These are phyloP conservation scores for Termitomyces titanicus DNA, from an alignment of 768 basidiomycete species.

Conservation along the genomic window DNA sequence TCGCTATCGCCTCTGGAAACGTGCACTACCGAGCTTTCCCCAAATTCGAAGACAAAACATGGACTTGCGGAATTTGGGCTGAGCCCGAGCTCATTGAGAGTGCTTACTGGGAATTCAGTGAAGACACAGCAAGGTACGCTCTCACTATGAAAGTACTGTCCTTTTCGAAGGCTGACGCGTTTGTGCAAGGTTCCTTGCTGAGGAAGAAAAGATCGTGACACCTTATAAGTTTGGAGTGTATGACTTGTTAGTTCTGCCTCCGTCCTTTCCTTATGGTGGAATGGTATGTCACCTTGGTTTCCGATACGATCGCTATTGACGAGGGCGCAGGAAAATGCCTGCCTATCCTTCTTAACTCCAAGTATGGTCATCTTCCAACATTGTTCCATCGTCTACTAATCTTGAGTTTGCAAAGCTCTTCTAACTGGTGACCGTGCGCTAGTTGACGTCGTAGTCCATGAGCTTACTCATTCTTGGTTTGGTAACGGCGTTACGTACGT, in stretches of 20 bases:
- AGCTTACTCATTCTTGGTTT: slow-evolving; percentile 85
- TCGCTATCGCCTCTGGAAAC: slow-evolving; percentile 88
- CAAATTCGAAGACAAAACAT: slow-evolving; percentile 54
- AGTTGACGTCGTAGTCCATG: slow-evolving; percentile 89
- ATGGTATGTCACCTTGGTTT: slow-evolving; percentile 41
- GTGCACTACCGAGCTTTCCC: slow-evolving; percentile 69
- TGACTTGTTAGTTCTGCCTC: slow-evolving; percentile 84
- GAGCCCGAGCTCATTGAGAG: slow-evolving; percentile 80
- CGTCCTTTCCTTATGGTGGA: slow-evolving; percentile 91
- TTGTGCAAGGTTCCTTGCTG: slow-evolving; percentile 60
- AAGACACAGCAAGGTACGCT: slow-evolving; percentile 74
- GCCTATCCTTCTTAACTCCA: slow-evolving; percentile 84
- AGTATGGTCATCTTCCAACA: slow-evolving; percentile 39
- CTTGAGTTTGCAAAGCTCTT: slow-evolving; percentile 44
- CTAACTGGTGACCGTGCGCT: slow-evolving; percentile 83
- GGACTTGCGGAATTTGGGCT: slow-evolving; percentile 88
- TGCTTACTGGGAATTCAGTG: slow-evolving; percentile 84
- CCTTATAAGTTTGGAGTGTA: slow-evolving; percentile 86
- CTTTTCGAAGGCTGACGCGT: not conserved
- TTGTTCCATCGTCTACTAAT: not conserved
- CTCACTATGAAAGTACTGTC: not conserved
- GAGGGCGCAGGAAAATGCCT: slow-evolving; percentile 73
- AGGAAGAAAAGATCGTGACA: slow-evolving; percentile 70
- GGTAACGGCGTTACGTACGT: slow-evolving; percentile 82
- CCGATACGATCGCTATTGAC: slow-evolving; percentile 5